Conservation (phyloP, 305 asterid species). For the Withania somnifera region DNA sequence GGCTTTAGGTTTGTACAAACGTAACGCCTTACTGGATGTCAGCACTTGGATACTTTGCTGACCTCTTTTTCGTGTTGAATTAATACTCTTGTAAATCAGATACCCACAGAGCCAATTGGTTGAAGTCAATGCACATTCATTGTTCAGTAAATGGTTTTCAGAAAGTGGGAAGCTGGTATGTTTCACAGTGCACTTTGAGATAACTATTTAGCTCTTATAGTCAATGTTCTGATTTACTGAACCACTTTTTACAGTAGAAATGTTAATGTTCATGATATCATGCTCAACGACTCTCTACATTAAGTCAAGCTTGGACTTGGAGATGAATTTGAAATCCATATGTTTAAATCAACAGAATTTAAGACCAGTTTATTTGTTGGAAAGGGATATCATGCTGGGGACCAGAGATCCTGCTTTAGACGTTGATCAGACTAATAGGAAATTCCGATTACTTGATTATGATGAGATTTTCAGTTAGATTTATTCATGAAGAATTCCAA, state of each 20-base stretch:
- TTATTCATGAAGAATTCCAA: background rate
- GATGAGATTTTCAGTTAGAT: background rate
- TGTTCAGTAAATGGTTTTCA: conserved; percentile 99
- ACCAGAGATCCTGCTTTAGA: background rate
- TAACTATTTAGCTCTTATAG: background rate
- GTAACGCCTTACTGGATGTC: background rate
- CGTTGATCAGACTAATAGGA: background rate
- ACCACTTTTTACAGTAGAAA: background rate
- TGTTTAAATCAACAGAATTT: background rate
- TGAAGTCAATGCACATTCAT: conserved; percentile 94
- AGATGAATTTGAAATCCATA: background rate
- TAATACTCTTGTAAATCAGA: conserved; percentile 30
- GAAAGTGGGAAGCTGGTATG: conserved; percentile 98
- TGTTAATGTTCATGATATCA: background rate
- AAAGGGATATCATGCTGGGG: background rate
- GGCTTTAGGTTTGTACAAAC: conserved; percentile 50
- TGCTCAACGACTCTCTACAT: background rate
- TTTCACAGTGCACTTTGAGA: conserved; percentile 3
- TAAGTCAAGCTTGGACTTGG: background rate
- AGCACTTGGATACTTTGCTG: background rate
- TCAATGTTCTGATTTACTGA: background rate
- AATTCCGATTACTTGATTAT: background rate
- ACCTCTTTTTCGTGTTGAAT: background rate
- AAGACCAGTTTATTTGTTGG: background rate
- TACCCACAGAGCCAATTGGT: conserved; percentile 82